Percentiles rank a stretch among this genome's conserved stretches.
phyloP scores from a whole-genome alignment of 768 basidiomycete species.

The Russula virescens region DNA sequence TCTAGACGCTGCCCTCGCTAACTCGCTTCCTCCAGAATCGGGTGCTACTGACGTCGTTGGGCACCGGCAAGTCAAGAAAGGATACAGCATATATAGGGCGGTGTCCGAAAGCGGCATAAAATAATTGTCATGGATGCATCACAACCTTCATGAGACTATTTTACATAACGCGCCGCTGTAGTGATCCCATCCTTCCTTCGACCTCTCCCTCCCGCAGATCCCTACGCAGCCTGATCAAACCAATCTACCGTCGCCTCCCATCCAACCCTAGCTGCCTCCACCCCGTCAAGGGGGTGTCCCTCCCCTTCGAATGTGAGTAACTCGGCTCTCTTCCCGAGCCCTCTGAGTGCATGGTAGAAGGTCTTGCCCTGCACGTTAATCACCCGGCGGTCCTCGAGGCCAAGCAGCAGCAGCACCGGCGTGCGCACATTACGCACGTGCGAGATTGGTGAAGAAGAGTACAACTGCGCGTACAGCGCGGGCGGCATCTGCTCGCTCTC shows the following conservation, averaged over 20 bases:
- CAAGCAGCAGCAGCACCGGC: slow-evolving; percentile 32
- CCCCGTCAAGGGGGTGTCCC: slow-evolving; percentile 30
- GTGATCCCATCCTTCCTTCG: too few species aligned
- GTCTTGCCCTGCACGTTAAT: slow-evolving; percentile 30
- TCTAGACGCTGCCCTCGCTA: too few species aligned
- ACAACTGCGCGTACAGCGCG: slow-evolving; percentile 23
- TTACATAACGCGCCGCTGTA: too few species aligned
- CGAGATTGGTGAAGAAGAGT: slow-evolving; percentile 28
- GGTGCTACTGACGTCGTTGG: too few species aligned
- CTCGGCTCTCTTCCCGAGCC: slow-evolving; percentile 26
- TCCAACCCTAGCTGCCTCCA: slow-evolving; percentile 23
- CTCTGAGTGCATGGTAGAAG: slow-evolving; percentile 32
- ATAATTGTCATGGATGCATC: too few species aligned
- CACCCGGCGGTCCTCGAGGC: slow-evolving; percentile 31
- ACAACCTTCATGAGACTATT: too few species aligned
- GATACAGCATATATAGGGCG: too few species aligned
- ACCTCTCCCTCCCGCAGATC: neutral
- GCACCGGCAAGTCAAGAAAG: too few species aligned
- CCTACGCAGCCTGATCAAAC: slow-evolving; percentile 8
- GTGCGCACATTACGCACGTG: slow-evolving; percentile 27
- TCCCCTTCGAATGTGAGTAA: slow-evolving; percentile 31
- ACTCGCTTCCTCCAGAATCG: too few species aligned
- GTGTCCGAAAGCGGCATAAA: too few species aligned
- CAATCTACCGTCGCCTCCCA: slow-evolving; percentile 22
- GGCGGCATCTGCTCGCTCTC: slow-evolving; percentile 21